phyloP scores from a whole-genome alignment of 805 yeast genomes.

The Zygosaccharomyces lentus region DNA sequence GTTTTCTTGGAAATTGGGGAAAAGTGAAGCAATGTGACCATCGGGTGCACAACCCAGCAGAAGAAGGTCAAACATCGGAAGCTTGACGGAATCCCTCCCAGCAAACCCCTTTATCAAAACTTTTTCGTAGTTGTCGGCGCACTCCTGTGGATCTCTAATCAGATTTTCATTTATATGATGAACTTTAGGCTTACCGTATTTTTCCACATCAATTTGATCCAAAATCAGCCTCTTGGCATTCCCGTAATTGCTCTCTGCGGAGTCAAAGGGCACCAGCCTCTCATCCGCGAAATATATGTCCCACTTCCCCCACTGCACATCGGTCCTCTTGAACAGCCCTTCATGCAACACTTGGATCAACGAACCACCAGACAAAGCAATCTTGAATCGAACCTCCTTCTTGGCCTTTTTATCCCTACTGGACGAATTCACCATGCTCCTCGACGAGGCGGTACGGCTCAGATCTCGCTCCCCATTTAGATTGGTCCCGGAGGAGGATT shows the following conservation, averaged over 20 bases:
- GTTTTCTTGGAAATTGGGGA: conserved; percentile 77
- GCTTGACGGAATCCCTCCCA: conserved; percentile 89
- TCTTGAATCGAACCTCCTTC: conserved; percentile 70
- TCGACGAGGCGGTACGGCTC: conserved; percentile 21
- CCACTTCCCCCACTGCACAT: conserved; percentile 90
- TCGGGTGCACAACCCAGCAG: conserved; percentile 97
- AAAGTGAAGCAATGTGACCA: conserved; percentile 90
- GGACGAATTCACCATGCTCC: conserved; percentile 15
- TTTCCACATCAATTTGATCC: conserved; percentile 44
- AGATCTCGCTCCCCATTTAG: conserved; percentile 15
- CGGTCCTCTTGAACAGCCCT: conserved; percentile 72
- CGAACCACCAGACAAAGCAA: conserved; percentile 93
- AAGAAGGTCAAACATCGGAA: conserved; percentile 90
- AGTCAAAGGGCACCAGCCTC: conserved; percentile 82
- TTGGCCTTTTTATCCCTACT: conserved; percentile 37
- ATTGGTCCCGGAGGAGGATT: conserved; percentile 20
- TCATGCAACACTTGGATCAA: conserved; percentile 79
- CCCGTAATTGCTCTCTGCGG: conserved; percentile 86
- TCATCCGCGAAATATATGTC: conserved; percentile 96
- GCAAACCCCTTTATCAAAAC: conserved; percentile 85
- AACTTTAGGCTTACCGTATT: conserved; percentile 56
- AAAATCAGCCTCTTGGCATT: conserved; percentile 76
- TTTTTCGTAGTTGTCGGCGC: conserved; percentile 92
- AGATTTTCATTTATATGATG: conserved; percentile 78
- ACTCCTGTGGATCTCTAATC: conserved; percentile 78